Evolutionary conservation across 208 protist genomes (phyloP).

Genomic region (Strigomonas galati): DNA sequence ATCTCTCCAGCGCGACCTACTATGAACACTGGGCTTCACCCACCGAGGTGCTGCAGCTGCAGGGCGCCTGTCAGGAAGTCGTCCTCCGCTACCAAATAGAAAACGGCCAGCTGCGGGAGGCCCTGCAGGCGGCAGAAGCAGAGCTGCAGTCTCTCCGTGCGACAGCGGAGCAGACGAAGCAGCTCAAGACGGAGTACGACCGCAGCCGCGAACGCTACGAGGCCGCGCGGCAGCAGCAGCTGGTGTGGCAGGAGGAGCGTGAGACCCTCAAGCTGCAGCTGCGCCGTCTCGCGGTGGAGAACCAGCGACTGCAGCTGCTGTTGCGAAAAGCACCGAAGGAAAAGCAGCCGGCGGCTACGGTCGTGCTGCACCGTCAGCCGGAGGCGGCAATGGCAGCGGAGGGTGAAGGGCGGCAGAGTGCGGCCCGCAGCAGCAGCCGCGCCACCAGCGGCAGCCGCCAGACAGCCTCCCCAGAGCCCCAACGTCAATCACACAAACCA

Average conservation of each 20-base stretch:
- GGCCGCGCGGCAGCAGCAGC: slow-evolving; percentile 21
- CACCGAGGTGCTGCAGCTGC: slow-evolving; percentile 65
- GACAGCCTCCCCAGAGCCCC: too few relatives aligned
- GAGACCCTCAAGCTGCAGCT: slow-evolving; percentile 57
- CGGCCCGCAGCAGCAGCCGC: too few relatives aligned
- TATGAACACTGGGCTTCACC: slow-evolving; percentile 71
- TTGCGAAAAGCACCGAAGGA: slow-evolving; percentile 28
- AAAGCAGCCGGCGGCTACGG: neutral
- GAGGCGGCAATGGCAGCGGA: neutral
- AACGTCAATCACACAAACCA: too few relatives aligned
- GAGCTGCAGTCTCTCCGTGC: slow-evolving; percentile 19
- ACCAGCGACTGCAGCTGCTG: slow-evolving; percentile 56
- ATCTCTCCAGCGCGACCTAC: neutral
- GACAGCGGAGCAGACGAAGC: slow-evolving; percentile 20
- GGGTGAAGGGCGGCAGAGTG: too few relatives aligned
- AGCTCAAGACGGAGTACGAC: slow-evolving; percentile 41
- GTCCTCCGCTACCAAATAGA: slow-evolving; percentile 37
- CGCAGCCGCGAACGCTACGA: slow-evolving; percentile 27
- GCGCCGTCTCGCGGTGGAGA: slow-evolving; percentile 54
- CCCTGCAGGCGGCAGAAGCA: slow-evolving; percentile 15
- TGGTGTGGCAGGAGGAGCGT: slow-evolving; percentile 55
- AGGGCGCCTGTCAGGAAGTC: slow-evolving; percentile 29
- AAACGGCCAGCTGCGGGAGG: slow-evolving; percentile 18
- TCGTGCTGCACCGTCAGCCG: slow-evolving; percentile 7
- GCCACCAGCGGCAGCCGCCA: too few relatives aligned